Evolutionary conservation across 495 filamentous ascomycete species (phyloP).

Genomic region (Margaritispora aquatica): DNA sequence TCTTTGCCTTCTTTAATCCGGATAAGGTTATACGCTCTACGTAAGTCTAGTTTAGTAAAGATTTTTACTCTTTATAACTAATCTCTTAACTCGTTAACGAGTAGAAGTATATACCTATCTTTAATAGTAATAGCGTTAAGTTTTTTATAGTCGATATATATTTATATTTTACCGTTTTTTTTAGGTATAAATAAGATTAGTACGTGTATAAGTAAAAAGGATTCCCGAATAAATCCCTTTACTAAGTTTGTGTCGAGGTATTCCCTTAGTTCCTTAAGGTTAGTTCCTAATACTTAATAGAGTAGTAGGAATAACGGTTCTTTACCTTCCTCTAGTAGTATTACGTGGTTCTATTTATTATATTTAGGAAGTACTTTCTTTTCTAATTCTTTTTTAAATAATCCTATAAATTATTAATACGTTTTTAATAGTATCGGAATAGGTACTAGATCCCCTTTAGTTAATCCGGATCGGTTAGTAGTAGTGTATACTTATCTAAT

Average conservation of each 20-base stretch:
- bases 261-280: background rate
- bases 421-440: background rate
- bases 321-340: background rate
- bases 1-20: slow-evolving; percentile 26
- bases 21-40: slow-evolving; percentile 33
- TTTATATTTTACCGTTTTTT: slow-evolving; percentile 18
- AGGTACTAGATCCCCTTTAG: background rate
- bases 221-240: slow-evolving; percentile 2
- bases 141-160: slow-evolving; percentile 41
- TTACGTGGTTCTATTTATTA: background rate
- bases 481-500: background rate
- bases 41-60: slow-evolving; percentile 43
- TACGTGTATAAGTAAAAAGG: background rate
- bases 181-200: background rate
- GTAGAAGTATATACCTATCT: slow-evolving; percentile 37
- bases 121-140: slow-evolving; percentile 38
- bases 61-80: slow-evolving; percentile 24
- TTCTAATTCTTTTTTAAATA: background rate
- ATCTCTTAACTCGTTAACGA: slow-evolving; percentile 38
- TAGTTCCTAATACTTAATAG: background rate
- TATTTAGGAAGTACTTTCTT: background rate
- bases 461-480: background rate
- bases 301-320: background rate
- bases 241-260: background rate
- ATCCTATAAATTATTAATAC: background rate